phyloP scores from a whole-genome alignment of 116 monocot species.

The Trichopus zeylanicus region DNA sequence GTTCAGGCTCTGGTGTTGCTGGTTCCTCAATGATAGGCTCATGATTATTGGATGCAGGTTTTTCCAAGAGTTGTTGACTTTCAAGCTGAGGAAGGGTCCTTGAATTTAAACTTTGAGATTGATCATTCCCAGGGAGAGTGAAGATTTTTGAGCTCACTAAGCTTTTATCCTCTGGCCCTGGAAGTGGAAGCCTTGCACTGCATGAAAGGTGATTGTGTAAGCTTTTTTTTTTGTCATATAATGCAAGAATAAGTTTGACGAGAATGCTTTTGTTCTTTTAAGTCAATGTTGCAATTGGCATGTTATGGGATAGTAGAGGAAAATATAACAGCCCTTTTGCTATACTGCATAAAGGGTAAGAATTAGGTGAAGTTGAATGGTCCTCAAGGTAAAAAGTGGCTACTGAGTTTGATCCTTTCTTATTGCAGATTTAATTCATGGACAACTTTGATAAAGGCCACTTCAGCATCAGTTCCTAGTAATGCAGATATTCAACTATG shows the following conservation, averaged over 20 bases:
- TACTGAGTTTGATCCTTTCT: not conserved
- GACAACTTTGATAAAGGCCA: too few relatives aligned
- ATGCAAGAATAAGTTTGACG: not conserved
- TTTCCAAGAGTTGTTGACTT: not conserved
- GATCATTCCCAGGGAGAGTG: slow-evolving; percentile 1
- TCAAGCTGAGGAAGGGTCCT: slow-evolving; percentile 30
- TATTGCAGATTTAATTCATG: not conserved
- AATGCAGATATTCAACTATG: too few relatives aligned
- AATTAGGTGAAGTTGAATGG: not conserved
- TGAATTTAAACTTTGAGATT: not conserved
- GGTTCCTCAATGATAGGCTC: slow-evolving; percentile 47
- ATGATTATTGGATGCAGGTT: not conserved
- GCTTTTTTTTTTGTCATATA: not conserved
- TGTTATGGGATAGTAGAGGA: too few relatives aligned
- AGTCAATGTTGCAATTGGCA: too few relatives aligned
- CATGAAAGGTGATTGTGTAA: slow-evolving; percentile 10
- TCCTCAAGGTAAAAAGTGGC: not conserved
- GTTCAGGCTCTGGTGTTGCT: slow-evolving; percentile 18
- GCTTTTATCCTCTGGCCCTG: slow-evolving; percentile 57
- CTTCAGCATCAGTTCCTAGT: not conserved
- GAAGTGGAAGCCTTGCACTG: slow-evolving; percentile 77
- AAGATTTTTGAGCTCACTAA: slow-evolving; percentile 19
- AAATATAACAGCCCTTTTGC: too few relatives aligned
- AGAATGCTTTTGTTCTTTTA: not conserved
- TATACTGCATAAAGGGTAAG: not conserved